phyloP scores from a whole-genome alignment of 768 basidiomycete genomes.

The Thelephora aurantiotincta region DNA sequence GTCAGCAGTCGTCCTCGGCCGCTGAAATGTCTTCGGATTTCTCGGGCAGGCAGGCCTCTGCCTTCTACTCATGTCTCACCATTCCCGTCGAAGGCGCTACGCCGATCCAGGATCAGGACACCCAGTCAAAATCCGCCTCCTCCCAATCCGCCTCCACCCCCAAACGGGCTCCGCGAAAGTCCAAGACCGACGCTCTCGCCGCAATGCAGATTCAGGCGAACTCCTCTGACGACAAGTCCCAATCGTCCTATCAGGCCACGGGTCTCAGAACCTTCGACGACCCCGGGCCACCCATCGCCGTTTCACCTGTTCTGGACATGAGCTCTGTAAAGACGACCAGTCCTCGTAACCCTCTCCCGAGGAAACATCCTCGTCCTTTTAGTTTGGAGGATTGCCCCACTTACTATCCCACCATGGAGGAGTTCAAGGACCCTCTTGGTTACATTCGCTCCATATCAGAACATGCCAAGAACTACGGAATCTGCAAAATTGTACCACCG shows the following conservation, averaged over 20 bases:
- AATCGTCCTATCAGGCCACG: constrained; percentile 30
- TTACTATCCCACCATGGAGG: constrained; percentile 78
- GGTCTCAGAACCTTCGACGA: constrained; percentile 24
- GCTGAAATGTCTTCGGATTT: constrained; percentile 28
- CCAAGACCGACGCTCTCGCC: constrained; percentile 76
- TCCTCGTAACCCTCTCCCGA: constrained; percentile 27
- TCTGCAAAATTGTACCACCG: constrained; percentile 94
- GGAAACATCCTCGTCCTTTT: constrained; percentile 54
- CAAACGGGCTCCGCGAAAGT: constrained; percentile 72
- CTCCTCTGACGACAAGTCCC: constrained; percentile 39
- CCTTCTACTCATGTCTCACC: constrained; percentile 51
- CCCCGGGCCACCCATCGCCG: constrained; percentile 39
- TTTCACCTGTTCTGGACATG: constrained; percentile 50
- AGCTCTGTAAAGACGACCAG: constrained; percentile 55
- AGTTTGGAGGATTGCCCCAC: constrained; percentile 80
- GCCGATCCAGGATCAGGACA: constrained; percentile 33
- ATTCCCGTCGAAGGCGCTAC: constrained; percentile 67
- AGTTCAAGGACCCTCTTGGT: constrained; percentile 88
- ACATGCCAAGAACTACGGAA: constrained; percentile 63
- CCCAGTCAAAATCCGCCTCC: constrained; percentile 18
- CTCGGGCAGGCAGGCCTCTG: constrained; percentile 32
- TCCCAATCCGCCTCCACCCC: constrained; percentile 24
- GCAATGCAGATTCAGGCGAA: constrained; percentile 59
- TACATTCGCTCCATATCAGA: constrained; percentile 78
- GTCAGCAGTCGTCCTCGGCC: not conserved